phyloP scores from a whole-genome alignment of 139 green algal genomes.

The Chlorella ohadii region DNA sequence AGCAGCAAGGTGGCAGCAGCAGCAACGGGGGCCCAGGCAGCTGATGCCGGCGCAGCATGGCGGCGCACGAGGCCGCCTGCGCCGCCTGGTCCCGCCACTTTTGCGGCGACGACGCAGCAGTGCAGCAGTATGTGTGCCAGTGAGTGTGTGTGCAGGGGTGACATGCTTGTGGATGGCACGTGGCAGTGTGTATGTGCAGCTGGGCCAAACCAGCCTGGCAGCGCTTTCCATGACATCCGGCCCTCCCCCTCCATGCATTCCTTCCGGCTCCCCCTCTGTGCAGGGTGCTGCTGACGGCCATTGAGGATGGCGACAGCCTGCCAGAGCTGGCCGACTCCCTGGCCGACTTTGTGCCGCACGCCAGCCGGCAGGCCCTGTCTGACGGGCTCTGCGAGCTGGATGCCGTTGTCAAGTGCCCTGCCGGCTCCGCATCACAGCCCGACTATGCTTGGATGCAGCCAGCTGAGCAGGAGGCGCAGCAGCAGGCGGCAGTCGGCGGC shows the following conservation, averaged over 20 bases:
- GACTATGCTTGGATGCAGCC: not conserved
- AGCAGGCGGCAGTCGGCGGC: not conserved
- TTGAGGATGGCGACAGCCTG: not conserved
- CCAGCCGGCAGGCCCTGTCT: not conserved
- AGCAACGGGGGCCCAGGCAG: not conserved
- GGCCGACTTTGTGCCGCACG: not conserved
- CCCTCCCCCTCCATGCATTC: no score
- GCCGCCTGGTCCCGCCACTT: constrained; percentile 7
- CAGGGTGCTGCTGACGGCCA: not conserved
- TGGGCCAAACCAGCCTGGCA: not conserved
- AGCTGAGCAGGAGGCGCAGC: not conserved
- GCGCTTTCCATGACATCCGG: no score
- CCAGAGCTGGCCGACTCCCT: not conserved
- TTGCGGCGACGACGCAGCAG: not conserved
- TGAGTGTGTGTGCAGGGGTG: constrained; percentile 16
- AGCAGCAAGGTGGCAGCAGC: not conserved
- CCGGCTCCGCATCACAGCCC: not conserved
- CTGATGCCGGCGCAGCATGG: not conserved
- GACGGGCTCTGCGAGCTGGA: not conserved
- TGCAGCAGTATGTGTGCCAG: constrained; percentile 26
- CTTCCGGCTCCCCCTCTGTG: no score
- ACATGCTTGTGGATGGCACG: no score
- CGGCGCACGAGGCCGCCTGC: not conserved
- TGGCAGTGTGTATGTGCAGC: not conserved
- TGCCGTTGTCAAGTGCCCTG: not conserved